These are phyloP conservation scores for Inga laurina DNA, from an alignment of 306 rosid species.

Conservation along the genomic window DNA sequence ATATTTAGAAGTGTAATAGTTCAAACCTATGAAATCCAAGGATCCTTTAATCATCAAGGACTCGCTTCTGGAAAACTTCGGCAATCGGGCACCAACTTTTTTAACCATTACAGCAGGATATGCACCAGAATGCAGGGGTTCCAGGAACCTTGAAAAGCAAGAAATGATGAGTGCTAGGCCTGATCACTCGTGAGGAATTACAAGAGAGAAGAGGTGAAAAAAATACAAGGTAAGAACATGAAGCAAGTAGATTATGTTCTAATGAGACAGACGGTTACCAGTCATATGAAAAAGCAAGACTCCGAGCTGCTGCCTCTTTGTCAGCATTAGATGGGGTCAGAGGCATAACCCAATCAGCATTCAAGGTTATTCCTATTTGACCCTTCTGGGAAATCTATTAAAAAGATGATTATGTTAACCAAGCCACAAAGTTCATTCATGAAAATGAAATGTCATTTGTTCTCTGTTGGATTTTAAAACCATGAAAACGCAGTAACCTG, in stretches of 20 bases:
- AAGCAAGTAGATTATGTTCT: conserved; percentile 9
- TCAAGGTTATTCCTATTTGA: conserved; percentile 55
- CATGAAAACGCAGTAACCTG: conserved; percentile 37
- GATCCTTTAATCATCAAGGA: conserved; percentile 50
- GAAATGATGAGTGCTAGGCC: conserved; percentile 21
- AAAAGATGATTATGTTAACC: background rate
- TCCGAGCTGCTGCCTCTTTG: conserved; percentile 44
- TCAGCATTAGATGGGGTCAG: conserved; percentile 44
- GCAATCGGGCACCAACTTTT: conserved; percentile 48
- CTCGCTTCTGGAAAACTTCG: conserved; percentile 48
- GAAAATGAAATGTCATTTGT: background rate
- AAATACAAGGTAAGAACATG: background rate
- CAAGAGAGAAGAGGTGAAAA: background rate
- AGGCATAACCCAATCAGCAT: conserved; percentile 55
- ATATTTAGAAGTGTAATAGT: conserved; percentile 57
- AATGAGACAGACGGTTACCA: conserved; percentile 42
- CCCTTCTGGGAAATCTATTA: conserved; percentile 56
- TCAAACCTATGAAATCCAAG: conserved; percentile 66
- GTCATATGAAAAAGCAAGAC: conserved; percentile 53
- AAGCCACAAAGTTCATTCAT: background rate
- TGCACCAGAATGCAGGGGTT: conserved; percentile 55
- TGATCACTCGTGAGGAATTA: background rate
- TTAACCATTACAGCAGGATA: conserved; percentile 55
- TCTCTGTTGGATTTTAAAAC: background rate
- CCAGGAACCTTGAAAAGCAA: conserved; percentile 53